Conservation (phyloP, 352 stramenopile genomes). For the Albugo candida region DNA sequence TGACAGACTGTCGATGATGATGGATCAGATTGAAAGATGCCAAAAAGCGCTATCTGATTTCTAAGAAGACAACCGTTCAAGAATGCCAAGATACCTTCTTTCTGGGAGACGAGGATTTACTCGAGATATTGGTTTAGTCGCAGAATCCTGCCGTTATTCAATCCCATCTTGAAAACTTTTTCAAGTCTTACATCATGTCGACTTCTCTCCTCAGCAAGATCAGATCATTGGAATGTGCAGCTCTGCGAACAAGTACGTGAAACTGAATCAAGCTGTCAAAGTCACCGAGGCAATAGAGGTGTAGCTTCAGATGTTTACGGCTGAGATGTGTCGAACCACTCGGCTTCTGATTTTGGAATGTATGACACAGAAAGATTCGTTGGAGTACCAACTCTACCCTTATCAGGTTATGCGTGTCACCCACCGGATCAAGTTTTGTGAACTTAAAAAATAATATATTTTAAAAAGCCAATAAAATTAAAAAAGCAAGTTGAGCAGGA, state of each 20-base stretch:
- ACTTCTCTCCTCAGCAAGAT: slow-evolving; percentile 68
- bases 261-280: slow-evolving; percentile 55
- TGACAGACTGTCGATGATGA: slow-evolving; percentile 61
- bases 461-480: no score
- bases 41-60: slow-evolving; percentile 90
- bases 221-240: slow-evolving; percentile 82
- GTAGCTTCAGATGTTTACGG: slow-evolving; percentile 83
- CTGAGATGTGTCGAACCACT: slow-evolving; percentile 83
- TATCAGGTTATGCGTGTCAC: slow-evolving; percentile 83
- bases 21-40: slow-evolving; percentile 87
- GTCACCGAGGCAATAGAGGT: slow-evolving; percentile 85
- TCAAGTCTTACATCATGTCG: slow-evolving; percentile 83
- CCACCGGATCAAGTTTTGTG: slow-evolving; percentile 85
- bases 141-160: slow-evolving; percentile 88
- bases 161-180: slow-evolving; percentile 93
- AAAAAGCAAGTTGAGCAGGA: slow-evolving; percentile 65
- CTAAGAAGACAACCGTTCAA: slow-evolving; percentile 83
- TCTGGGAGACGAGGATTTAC: slow-evolving; percentile 89
- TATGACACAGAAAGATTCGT: slow-evolving; percentile 32
- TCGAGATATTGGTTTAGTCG: slow-evolving; percentile 89
- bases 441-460: no score
- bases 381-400: slow-evolving; percentile 79
- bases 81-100: slow-evolving; percentile 95
- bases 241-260: slow-evolving; percentile 59
- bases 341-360: slow-evolving; percentile 55